Conservation (phyloP, 768 basidiomycete genomes). For the Artomyces pyxidatus region DNA sequence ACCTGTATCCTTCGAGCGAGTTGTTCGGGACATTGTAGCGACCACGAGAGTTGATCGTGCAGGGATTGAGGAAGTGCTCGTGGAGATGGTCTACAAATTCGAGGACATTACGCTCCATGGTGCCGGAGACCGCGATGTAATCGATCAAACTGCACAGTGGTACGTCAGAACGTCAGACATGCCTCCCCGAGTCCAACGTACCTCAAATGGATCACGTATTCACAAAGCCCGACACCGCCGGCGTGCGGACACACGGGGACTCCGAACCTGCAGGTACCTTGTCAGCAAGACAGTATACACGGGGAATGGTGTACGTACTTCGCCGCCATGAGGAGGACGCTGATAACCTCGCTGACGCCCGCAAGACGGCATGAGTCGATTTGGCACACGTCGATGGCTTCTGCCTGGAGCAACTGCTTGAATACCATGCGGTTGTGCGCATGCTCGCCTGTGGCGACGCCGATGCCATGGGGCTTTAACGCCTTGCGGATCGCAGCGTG, state of each 20-base stretch:
- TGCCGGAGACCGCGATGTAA: constrained; percentile 85
- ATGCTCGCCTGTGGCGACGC: constrained; percentile 92
- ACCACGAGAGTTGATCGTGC: constrained; percentile 77
- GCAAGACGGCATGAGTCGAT: constrained; percentile 93
- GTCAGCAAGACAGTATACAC: no score
- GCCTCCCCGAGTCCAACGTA: constrained; percentile 11
- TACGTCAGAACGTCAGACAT: not conserved
- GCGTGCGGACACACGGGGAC: constrained; percentile 90
- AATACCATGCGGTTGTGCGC: constrained; percentile 94
- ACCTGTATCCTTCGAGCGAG: constrained; percentile 76
- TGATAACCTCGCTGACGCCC: constrained; percentile 90
- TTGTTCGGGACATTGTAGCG: constrained; percentile 82
- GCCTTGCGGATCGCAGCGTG: constrained; percentile 75
- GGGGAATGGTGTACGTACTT: constrained; percentile 43
- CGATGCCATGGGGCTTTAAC: constrained; percentile 71
- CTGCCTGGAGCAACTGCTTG: constrained; percentile 85
- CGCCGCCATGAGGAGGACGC: constrained; percentile 83
- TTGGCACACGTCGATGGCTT: constrained; percentile 92
- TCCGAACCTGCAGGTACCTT: constrained; percentile 63
- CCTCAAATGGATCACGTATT: constrained; percentile 85
- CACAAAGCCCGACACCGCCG: constrained; percentile 89
- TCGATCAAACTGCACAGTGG: constrained; percentile 63
- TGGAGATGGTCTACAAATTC: constrained; percentile 90
- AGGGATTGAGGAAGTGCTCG: constrained; percentile 86
- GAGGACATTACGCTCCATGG: constrained; percentile 91